phyloP scores from a whole-genome alignment of 2,329 filamentous ascomycete species.

The Epichloe aotearoae region DNA sequence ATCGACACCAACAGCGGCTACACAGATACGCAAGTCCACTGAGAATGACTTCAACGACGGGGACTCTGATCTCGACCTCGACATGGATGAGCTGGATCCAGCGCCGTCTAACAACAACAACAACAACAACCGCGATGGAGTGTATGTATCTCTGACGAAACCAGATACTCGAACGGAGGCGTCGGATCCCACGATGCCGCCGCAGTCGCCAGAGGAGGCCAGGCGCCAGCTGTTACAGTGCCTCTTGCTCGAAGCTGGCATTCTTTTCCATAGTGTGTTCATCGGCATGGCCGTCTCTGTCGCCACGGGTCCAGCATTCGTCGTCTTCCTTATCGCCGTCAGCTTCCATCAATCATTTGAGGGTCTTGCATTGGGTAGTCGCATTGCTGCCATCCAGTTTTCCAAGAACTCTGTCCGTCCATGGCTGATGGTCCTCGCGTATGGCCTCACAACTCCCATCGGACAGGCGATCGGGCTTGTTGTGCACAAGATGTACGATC shows the following conservation, averaged over 20 bases:
- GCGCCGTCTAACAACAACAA: slow-evolving; percentile 14
- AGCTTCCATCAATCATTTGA: slow-evolving; percentile 83
- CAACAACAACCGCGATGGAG: slow-evolving; percentile 13
- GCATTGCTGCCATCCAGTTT: slow-evolving; percentile 75
- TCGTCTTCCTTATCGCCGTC: slow-evolving; percentile 69
- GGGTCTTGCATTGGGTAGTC: slow-evolving; percentile 70
- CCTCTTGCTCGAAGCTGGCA: slow-evolving; percentile 67
- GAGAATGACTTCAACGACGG: slow-evolving; percentile 26
- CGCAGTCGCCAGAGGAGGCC: slow-evolving; percentile 38
- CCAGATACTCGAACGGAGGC: slow-evolving; percentile 6
- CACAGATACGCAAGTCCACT: slow-evolving; percentile 14
- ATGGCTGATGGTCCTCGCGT: slow-evolving; percentile 70
- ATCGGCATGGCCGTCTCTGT: slow-evolving; percentile 81
- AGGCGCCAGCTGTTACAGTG: slow-evolving; percentile 63
- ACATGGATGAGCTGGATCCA: slow-evolving; percentile 47
- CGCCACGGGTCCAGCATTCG: slow-evolving; percentile 63
- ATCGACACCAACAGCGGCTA: slow-evolving; percentile 28
- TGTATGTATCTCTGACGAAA: slow-evolving; percentile 20
- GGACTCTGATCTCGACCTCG: slow-evolving; percentile 45
- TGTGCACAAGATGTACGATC: slow-evolving; percentile 69
- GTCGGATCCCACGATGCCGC: slow-evolving; percentile 11
- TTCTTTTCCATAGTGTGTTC: slow-evolving; percentile 74
- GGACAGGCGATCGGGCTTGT: slow-evolving; percentile 73
- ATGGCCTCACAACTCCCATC: slow-evolving; percentile 64
- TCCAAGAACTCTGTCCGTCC: slow-evolving; percentile 59